Conservation (phyloP, 352 stramenopile species). For the Phytophthora capsici region DNA sequence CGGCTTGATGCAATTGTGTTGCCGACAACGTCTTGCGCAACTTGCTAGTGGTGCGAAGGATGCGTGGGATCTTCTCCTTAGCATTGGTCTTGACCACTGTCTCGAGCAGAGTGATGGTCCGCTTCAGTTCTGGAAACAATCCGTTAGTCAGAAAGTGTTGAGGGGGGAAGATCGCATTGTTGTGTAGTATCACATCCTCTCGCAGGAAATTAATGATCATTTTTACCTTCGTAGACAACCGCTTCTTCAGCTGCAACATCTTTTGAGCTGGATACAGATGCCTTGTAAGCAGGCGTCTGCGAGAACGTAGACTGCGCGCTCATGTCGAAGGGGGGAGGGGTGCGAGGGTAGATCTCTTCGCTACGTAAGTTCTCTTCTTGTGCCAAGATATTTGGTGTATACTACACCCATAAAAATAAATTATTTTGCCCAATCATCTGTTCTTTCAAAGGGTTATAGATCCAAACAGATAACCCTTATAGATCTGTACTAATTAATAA, state of each 20-base stretch:
- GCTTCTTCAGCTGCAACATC: conserved; percentile 64
- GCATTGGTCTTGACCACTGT: conserved; percentile 83
- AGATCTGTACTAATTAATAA: too few relatives aligned
- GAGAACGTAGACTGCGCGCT: conserved; percentile 80
- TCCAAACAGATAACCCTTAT: too few relatives aligned
- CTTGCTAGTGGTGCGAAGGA: conserved; percentile 81
- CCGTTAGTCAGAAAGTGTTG: conserved; percentile 4
- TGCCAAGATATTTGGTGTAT: too few relatives aligned
- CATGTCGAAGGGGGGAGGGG: conserved; percentile 38
- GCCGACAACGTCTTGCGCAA: conserved; percentile 80
- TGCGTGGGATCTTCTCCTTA: conserved; percentile 85
- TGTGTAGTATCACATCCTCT: neutral
- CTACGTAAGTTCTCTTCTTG: neutral
- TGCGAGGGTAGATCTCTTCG: conserved; percentile 10
- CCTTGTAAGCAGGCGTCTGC: conserved; percentile 70
- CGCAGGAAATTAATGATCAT: neutral
- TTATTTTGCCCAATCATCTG: too few relatives aligned
- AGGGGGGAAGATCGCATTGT: conserved; percentile 15
- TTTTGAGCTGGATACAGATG: conserved; percentile 44
- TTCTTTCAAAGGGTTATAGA: too few relatives aligned
- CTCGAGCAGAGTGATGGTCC: conserved; percentile 74
- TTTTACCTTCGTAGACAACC: conserved; percentile 72
- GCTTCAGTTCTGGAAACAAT: conserved; percentile 70
- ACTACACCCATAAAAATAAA: too few relatives aligned
- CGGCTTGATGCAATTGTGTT: conserved; percentile 61